These are phyloP conservation scores for Carex arenaria DNA, from an alignment of 202 grass and related monocot species.

Conservation along the genomic window DNA sequence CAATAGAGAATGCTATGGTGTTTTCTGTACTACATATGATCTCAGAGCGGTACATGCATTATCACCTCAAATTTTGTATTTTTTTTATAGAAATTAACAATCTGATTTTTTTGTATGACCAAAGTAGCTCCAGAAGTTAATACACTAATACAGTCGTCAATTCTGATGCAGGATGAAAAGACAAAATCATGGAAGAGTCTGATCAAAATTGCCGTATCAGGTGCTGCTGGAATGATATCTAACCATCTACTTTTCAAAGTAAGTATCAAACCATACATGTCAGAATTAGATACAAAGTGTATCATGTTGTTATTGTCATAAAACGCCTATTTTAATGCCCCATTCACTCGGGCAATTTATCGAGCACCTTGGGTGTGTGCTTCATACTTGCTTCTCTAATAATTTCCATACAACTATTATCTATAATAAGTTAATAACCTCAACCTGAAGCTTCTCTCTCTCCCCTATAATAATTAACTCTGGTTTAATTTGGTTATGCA, in stretches of 20 bases:
- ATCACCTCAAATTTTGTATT: neutral
- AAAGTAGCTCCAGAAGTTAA: neutral
- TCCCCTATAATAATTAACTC: neutral
- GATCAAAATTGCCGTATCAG: slow-evolving; percentile 77
- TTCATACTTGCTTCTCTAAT: neutral
- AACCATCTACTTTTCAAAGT: slow-evolving; percentile 98
- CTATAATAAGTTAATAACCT: too few species aligned
- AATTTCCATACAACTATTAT: neutral
- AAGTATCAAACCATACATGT: slow-evolving; percentile 7
- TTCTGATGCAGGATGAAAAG: slow-evolving; percentile 51
- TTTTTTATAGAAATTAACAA: neutral
- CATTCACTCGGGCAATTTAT: neutral
- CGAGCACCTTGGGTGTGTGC: neutral
- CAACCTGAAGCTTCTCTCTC: neutral
- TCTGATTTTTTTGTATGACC: neutral
- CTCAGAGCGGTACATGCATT: slow-evolving; percentile 60
- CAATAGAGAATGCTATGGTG: slow-evolving; percentile 56
- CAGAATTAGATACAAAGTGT: neutral
- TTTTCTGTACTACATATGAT: slow-evolving; percentile 91
- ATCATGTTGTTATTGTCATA: neutral
- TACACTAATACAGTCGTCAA: neutral
- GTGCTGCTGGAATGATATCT: slow-evolving; percentile 93
- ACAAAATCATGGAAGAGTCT: slow-evolving; percentile 87
- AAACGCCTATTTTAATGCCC: neutral
- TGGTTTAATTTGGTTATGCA: neutral